Base-by-base conservation (phyloP, 768 basidiomycete genomes). In the Termitomyces sp. region DNA sequence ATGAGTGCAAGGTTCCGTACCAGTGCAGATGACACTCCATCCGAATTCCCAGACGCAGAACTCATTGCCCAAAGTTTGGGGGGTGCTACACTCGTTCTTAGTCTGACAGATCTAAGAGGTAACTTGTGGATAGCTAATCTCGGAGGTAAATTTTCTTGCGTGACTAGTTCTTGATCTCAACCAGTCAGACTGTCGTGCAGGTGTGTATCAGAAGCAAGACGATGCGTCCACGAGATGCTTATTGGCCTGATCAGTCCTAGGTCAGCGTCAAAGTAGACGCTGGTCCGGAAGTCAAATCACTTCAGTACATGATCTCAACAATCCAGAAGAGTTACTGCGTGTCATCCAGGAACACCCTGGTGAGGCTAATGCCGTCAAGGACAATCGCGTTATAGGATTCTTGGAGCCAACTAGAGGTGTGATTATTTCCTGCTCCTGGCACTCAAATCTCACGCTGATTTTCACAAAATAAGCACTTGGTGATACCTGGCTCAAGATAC, bases 61-160 rank as follows among this genome's bases (percentile, higher is more conserved):
- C 51, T 52, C 28, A 57, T 58, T 5, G 60, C 62, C 30, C 62
- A 64, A 52, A 79, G 79, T 59, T 75, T 85, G 65, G 78, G 82
- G 46, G 83, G 83, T 22, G 76, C 77, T 0, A 86, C 83, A 0
- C 74, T 79, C 7, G 70, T 85, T 35, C 68, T 86, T 47, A 74
- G 82, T 52, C 70, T 85, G 33, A 73, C 78, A 36, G 82, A 85
- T 71, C 63, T 68, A 9, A 71, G 71, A 40, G 73, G 72, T 63
- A 76, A 81, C 56, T 57, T 85, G n/a, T 85, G 84, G 84, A 61
- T 85, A 54, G 80, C 80, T 6, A 85, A 82, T 65, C 73, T 85
- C 33, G 83, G 83, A 53, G 70, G 70, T 67, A 60, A 58, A 57
- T 14, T 18, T 52, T 13, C 20, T 26, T 5, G 5, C 11, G 6